phyloP scores from a whole-genome alignment of 495 filamentous ascomycete genomes.

The Neurospora sp. region DNA sequence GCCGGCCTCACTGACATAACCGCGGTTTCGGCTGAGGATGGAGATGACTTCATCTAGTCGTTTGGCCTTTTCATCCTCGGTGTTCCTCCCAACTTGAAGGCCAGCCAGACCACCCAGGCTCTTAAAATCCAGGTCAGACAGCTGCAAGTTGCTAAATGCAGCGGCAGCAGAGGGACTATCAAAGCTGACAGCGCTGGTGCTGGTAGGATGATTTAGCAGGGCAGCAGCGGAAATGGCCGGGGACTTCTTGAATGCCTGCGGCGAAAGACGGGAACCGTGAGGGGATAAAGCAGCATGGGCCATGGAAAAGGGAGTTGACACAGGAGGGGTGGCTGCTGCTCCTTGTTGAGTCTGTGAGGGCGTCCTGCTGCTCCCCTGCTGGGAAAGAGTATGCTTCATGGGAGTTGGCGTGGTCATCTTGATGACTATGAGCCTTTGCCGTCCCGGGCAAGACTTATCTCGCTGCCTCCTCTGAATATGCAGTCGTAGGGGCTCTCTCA shows the following conservation, averaged over 20 bases:
- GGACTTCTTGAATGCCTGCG: slow-evolving; percentile 47
- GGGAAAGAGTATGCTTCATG: slow-evolving; percentile 34
- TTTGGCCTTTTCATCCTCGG: slow-evolving; percentile 49
- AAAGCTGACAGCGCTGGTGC: slow-evolving; percentile 33
- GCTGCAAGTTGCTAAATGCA: slow-evolving; percentile 34
- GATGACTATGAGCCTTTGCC: background rate
- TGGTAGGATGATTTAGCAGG: slow-evolving; percentile 25
- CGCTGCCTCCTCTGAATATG: background rate
- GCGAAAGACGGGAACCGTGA: slow-evolving; percentile 37
- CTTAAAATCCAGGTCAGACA: slow-evolving; percentile 36
- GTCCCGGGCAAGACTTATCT: background rate
- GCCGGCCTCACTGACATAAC: slow-evolving; percentile 67
- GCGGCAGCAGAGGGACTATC: slow-evolving; percentile 44
- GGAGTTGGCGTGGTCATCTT: slow-evolving; percentile 43
- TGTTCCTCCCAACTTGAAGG: slow-evolving; percentile 22
- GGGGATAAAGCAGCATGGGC: slow-evolving; percentile 42
- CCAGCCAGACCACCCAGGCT: slow-evolving; percentile 18
- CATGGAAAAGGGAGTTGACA: slow-evolving; percentile 45
- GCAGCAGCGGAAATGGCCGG: slow-evolving; percentile 31
- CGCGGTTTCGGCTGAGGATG: slow-evolving; percentile 27
- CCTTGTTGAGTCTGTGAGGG: slow-evolving; percentile 34
- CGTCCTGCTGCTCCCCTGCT: slow-evolving; percentile 31
- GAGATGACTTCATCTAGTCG: slow-evolving; percentile 44
- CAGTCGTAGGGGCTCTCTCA: background rate
- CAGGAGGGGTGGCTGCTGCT: slow-evolving; percentile 42